Conservation (phyloP, 805 yeast genomes). For the Teunomyces tritomae region DNA sequence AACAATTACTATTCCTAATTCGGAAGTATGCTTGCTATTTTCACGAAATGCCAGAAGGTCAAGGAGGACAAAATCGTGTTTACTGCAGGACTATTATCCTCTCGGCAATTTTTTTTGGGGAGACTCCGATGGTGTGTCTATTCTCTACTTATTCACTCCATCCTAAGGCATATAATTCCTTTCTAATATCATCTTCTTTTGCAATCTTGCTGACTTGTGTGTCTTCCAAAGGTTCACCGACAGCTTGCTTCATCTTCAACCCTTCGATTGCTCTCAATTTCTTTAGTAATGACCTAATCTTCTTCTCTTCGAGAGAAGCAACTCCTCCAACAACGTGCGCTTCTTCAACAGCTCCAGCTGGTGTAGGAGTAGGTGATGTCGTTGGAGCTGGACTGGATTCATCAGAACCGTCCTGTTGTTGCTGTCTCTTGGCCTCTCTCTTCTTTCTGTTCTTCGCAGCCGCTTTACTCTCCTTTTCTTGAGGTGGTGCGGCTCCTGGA, state of each 20-base stretch:
- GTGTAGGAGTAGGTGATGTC: slow-evolving; percentile 12
- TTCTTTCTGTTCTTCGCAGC: slow-evolving; percentile 76
- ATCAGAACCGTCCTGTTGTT: slow-evolving; percentile 7
- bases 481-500: slow-evolving; percentile 57
- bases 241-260: slow-evolving; percentile 78
- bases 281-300: slow-evolving; percentile 84
- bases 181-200: slow-evolving; percentile 78
- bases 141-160: slow-evolving; percentile 39
- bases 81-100: not conserved
- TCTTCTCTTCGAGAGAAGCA: slow-evolving; percentile 81
- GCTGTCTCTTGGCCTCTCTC: slow-evolving; percentile 55
- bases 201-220: slow-evolving; percentile 88
- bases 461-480: slow-evolving; percentile 51
- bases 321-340: slow-evolving; percentile 59
- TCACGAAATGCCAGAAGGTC: not conserved
- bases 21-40: not conserved
- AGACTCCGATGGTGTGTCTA: not conserved
- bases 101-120: not conserved
- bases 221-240: slow-evolving; percentile 83
- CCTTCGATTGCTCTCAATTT: slow-evolving; percentile 94
- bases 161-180: slow-evolving; percentile 73
- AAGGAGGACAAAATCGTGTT: not conserved
- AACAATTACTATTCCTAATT: slow-evolving; percentile 5
- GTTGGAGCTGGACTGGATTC: slow-evolving; percentile 13
- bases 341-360: slow-evolving; percentile 15